These are phyloP conservation scores for Aspergillus avenaceus DNA, from an alignment of 495 filamentous ascomycete genomes.

Conservation along the genomic window DNA sequence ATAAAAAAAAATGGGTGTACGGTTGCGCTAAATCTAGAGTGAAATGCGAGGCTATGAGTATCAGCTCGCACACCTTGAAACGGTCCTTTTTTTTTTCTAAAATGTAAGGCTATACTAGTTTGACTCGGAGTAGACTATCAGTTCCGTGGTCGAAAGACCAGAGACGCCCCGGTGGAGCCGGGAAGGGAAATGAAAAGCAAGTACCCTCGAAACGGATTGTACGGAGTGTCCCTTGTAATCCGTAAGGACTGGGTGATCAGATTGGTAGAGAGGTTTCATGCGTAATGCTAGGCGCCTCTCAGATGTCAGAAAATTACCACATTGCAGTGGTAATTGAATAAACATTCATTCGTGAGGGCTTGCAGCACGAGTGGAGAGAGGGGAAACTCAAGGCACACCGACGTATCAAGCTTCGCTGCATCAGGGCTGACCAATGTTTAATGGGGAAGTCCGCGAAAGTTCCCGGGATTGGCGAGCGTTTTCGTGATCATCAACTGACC, in stretches of 20 bases:
- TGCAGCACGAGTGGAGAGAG: background rate
- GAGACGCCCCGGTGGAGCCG: background rate
- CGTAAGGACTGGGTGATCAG: background rate
- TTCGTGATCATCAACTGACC: slow-evolving; percentile 9
- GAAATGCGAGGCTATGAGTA: background rate
- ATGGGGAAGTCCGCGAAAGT: background rate
- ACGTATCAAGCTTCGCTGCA: background rate
- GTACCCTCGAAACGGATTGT: no score
- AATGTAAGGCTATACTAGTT: no score
- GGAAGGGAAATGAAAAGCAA: background rate
- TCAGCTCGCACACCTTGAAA: background rate
- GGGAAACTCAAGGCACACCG: background rate
- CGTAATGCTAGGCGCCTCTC: background rate
- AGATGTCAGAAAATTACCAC: background rate
- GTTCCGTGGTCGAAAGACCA: background rate
- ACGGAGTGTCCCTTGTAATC: no score
- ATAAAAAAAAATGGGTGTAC: no score
- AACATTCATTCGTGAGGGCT: background rate
- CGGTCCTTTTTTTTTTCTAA: background rate
- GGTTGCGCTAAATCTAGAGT: no score
- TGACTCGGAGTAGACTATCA: background rate
- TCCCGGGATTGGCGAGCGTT: background rate
- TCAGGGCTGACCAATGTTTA: background rate
- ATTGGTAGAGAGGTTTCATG: background rate
- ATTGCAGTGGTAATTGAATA: background rate